These are phyloP conservation scores for Sextonia rubra DNA, from an alignment of 164 flowering plant genomes.

Conservation along the genomic window DNA sequence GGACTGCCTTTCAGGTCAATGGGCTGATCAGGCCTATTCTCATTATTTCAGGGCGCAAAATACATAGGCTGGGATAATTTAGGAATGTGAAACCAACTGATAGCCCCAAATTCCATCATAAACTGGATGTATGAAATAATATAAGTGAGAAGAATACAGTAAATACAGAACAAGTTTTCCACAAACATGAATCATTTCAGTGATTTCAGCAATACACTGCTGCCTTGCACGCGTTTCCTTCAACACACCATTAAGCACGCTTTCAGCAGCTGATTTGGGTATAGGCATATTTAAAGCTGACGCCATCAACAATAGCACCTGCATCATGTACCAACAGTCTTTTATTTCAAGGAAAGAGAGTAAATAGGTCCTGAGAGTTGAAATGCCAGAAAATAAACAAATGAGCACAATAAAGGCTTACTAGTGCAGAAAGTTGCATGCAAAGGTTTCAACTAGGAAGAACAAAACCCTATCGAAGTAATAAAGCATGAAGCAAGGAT, in stretches of 20 bases:
- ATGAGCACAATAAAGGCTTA: too few species aligned
- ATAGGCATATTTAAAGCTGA: conserved; percentile 60
- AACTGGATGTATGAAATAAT: background rate
- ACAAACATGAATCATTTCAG: conserved; percentile 98
- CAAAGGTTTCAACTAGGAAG: too few species aligned
- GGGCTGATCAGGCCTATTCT: background rate
- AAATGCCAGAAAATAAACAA: too few species aligned
- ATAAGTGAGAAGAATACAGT: too few species aligned
- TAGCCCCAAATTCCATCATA: background rate
- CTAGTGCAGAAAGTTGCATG: too few species aligned
- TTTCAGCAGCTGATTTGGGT: conserved; percentile 27
- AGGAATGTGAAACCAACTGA: background rate
- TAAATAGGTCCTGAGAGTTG: background rate
- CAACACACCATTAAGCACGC: conserved; percentile 28
- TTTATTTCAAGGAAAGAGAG: background rate
- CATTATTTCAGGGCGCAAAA: background rate
- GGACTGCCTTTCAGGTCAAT: too few species aligned
- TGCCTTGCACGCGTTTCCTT: conserved; percentile 63
- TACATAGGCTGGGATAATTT: background rate
- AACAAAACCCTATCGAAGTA: too few species aligned
- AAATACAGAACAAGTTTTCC: background rate
- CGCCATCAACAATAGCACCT: conserved; percentile 92
- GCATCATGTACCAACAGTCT: conserved; percentile 23
- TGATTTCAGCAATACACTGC: conserved; percentile 85
- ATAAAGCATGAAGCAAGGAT: too few species aligned